Conservation (phyloP, 192 early-diverging fungal species). For the Backusella morwellensis region DNA sequence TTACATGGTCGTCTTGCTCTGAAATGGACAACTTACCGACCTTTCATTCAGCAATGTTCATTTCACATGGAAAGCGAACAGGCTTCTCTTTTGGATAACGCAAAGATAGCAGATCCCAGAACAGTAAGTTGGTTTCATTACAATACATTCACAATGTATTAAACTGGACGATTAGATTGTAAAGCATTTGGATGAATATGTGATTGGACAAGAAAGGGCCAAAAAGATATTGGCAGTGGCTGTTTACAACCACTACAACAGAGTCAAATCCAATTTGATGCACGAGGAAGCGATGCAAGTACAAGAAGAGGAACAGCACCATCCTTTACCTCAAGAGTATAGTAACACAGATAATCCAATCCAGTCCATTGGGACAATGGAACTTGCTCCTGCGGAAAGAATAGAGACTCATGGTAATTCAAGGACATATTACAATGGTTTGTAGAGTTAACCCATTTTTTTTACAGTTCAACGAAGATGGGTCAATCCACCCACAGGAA, state of each 20-base stretch:
- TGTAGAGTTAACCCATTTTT: not conserved
- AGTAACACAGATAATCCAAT: slow-evolving; percentile 12
- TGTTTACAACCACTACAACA: slow-evolving; percentile 81
- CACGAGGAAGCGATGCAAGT: slow-evolving; percentile 41
- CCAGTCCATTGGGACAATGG: not conserved
- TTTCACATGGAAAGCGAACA: not conserved
- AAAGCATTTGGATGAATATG: slow-evolving; percentile 79
- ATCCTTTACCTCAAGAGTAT: slow-evolving; percentile 10
- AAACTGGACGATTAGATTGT: slow-evolving; percentile 49
- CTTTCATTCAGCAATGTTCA: not conserved
- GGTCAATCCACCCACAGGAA: not conserved
- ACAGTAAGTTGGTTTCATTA: not conserved
- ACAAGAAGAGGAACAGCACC: slow-evolving; percentile 8
- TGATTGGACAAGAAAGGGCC: slow-evolving; percentile 80
- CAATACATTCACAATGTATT: no score
- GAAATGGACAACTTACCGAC: not conserved
- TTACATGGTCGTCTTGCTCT: not conserved
- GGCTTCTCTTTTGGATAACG: not conserved
- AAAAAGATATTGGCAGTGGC: slow-evolving; percentile 82
- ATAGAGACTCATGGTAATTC: not conserved
- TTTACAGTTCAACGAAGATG: not conserved
- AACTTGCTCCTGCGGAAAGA: slow-evolving; percentile 11
- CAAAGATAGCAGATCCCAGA: not conserved
- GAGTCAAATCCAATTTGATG: slow-evolving; percentile 66
- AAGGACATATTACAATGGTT: no score